Conservation (phyloP, 2,329 filamentous ascomycete genomes). For the Colletotrichum limetticola region DNA sequence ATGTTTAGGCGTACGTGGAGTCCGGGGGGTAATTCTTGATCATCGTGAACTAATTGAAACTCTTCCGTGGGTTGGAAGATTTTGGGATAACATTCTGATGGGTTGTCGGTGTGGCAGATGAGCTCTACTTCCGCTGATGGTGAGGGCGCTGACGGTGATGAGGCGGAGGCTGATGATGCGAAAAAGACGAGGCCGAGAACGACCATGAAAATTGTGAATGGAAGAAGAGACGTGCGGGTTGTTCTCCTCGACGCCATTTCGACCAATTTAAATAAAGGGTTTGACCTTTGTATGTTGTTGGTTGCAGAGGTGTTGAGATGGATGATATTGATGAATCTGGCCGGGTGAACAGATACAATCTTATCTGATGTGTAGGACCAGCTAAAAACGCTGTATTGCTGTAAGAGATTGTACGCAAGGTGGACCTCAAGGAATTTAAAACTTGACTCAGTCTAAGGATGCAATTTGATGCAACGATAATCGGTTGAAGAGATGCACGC, state of each 20-base stretch:
- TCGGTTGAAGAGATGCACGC: not conserved
- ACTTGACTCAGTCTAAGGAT: not conserved
- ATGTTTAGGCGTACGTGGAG: conserved; percentile 75
- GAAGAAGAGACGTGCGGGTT: not conserved
- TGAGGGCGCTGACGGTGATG: conserved; percentile 35
- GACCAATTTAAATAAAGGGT: not conserved
- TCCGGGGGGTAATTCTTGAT: conserved; percentile 73
- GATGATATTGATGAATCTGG: not conserved
- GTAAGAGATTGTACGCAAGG: not conserved
- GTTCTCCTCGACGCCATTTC: conserved; percentile 17
- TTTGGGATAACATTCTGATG: conserved; percentile 72
- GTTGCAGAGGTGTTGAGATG: not conserved
- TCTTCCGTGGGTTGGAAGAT: conserved; percentile 72
- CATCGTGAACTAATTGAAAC: conserved; percentile 71
- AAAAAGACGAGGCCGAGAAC: conserved; percentile 27
- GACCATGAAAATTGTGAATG: conserved; percentile 19
- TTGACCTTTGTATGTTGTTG: not conserved
- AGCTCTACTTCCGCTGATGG: conserved; percentile 60
- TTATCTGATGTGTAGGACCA: not conserved
- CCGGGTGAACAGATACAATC: not conserved
- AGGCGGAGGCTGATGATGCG: conserved; percentile 15
- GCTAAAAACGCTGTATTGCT: not conserved
- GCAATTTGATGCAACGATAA: not conserved
- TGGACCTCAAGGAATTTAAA: not conserved
- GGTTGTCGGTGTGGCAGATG: conserved; percentile 72